Conservation (phyloP, 2,329 filamentous ascomycete genomes). For the Cercospora sp. region DNA sequence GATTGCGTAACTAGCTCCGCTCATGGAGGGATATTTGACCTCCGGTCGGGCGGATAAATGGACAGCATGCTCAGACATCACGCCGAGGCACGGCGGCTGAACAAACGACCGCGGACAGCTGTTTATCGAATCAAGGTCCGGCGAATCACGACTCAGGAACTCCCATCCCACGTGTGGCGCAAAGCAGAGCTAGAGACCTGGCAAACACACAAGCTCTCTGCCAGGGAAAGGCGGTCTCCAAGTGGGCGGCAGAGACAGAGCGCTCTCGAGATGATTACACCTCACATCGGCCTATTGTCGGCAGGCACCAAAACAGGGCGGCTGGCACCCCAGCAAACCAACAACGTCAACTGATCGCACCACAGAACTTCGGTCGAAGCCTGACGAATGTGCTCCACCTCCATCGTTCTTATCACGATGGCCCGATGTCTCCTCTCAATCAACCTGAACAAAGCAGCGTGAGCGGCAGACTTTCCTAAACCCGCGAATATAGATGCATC, state of each 20-base stretch:
- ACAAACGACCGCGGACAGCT: background rate
- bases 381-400: background rate
- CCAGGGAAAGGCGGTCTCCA: slow-evolving; percentile 1
- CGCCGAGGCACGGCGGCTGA: background rate
- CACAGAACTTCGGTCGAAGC: background rate
- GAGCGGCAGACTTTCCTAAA: background rate
- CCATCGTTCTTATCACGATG: background rate
- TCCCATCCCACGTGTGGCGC: background rate
- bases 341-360: background rate
- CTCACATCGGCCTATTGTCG: background rate
- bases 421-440: background rate
- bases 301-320: background rate
- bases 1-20: too few relatives aligned
- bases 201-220: background rate
- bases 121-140: too few relatives aligned
- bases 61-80: too few relatives aligned
- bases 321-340: background rate
- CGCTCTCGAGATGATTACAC: too few relatives aligned
- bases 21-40: too few relatives aligned
- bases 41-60: too few relatives aligned
- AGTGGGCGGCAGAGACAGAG: too few relatives aligned
- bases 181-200: background rate
- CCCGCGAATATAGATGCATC: too few relatives aligned
- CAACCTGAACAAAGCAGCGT: background rate
- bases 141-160: background rate